Conservation (phyloP, 2,329 filamentous ascomycete species). For the Catunica adiposa region DNA sequence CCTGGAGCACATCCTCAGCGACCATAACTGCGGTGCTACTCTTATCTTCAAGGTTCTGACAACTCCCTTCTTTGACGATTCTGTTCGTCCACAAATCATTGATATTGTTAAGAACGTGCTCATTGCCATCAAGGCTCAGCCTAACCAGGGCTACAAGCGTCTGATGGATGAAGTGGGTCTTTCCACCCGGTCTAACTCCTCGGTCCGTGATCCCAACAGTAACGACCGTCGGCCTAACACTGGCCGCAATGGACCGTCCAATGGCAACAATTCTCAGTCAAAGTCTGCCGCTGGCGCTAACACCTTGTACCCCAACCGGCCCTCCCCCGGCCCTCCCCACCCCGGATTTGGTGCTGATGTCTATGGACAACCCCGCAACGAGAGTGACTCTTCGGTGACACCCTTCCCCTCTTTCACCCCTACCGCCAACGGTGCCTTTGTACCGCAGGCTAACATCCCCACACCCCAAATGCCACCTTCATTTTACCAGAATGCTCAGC, state of each 20-base stretch:
- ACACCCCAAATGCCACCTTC: conserved; percentile 29
- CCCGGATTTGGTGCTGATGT: conserved; percentile 29
- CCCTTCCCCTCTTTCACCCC: conserved; percentile 35
- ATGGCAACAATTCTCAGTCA: conserved; percentile 16
- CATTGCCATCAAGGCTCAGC: conserved; percentile 77
- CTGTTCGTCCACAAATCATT: conserved; percentile 69
- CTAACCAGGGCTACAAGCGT: conserved; percentile 91
- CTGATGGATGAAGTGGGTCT: conserved; percentile 97
- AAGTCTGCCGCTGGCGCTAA: conserved; percentile 15
- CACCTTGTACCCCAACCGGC: conserved; percentile 37
- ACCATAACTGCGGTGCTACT: conserved; percentile 83
- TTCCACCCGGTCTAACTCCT: conserved; percentile 41
- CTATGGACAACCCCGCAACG: conserved; percentile 35
- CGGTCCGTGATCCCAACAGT: conserved; percentile 28
- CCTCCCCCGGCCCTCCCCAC: conserved; percentile 18
- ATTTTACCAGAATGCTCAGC: conserved; percentile 36
- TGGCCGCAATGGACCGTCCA: conserved; percentile 33
- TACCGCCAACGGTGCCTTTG: conserved; percentile 34
- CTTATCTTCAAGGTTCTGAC: conserved; percentile 98
- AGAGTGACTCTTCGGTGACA: conserved; percentile 25
- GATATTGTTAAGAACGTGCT: conserved; percentile 86
- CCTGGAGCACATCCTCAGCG: conserved; percentile 75
- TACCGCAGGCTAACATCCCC: conserved; percentile 26
- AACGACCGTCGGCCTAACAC: conserved; percentile 40
- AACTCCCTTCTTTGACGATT: conserved; percentile 92